Evolutionary conservation across 148 eudicot genomes (phyloP).

Genomic region (Dysphania ambrosioides): DNA sequence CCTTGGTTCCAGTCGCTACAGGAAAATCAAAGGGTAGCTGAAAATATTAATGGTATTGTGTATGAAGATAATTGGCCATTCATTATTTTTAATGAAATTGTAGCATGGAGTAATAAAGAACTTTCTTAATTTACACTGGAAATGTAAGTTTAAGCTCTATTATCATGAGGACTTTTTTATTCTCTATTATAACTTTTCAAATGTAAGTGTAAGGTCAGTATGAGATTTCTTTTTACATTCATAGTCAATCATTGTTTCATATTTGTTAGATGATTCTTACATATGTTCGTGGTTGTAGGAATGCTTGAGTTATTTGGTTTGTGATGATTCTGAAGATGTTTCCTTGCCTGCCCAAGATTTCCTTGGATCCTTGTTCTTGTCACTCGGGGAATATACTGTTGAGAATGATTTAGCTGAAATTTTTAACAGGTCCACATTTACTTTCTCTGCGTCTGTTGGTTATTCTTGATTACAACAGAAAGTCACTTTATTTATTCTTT

Average conservation of each 20-base stretch:
- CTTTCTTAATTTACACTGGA: not conserved
- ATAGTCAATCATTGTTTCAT: not conserved
- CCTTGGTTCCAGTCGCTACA: too few relatives aligned
- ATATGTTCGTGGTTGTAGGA: conserved; percentile 48
- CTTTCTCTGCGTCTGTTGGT: not conserved
- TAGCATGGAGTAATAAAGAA: not conserved
- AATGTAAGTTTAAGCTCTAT: not conserved
- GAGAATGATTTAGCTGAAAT: conserved; percentile 59
- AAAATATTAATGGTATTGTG: too few relatives aligned
- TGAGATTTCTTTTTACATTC: not conserved
- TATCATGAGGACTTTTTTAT: too few relatives aligned
- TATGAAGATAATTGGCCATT: too few relatives aligned
- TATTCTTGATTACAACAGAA: conserved; percentile 3
- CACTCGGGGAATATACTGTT: conserved; percentile 42
- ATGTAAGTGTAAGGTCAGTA: not conserved
- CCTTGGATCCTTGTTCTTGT: conserved; percentile 48
- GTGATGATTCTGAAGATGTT: conserved; percentile 76
- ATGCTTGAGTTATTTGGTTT: conserved; percentile 68
- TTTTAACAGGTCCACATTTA: conserved; percentile 57
- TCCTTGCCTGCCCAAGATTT: conserved; percentile 64
- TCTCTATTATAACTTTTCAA: not conserved
- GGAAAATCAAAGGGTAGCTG: too few relatives aligned
- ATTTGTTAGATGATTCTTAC: conserved; percentile 2
- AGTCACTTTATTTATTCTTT: conserved; percentile 3
- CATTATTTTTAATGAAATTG: too few relatives aligned